Conservation (phyloP, 129 eudicot genomes). For the Sambucus nigra region DNA sequence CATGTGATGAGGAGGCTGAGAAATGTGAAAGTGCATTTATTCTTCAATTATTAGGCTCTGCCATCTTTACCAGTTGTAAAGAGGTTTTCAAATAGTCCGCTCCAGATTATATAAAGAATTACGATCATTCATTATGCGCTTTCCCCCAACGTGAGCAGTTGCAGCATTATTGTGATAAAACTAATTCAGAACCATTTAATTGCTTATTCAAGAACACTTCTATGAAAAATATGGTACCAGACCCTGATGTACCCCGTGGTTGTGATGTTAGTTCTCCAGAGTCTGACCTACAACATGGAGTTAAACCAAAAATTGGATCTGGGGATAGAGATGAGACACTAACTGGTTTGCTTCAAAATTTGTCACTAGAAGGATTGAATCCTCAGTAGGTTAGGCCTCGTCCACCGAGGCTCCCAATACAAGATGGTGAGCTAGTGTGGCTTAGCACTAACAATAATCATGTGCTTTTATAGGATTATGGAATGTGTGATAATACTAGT, state of each 20-base stretch:
- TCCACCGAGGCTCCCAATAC: conserved; percentile 83
- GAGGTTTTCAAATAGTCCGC: conserved; percentile 70
- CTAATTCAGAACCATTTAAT: conserved; percentile 35
- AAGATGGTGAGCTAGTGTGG: too few species aligned
- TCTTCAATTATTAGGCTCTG: conserved; percentile 51
- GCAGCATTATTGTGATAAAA: conserved; percentile 52
- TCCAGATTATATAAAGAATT: conserved; percentile 50
- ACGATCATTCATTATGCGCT: conserved; percentile 47
- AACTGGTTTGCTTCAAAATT: conserved; percentile 37
- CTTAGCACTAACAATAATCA: conserved; percentile 81
- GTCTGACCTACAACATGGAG: conserved; percentile 73
- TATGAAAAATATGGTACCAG: conserved; percentile 58
- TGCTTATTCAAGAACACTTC: conserved; percentile 47
- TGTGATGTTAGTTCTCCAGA: conserved; percentile 68
- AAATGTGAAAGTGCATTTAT: conserved; percentile 59
- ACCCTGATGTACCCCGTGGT: conserved; percentile 78
- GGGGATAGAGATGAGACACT: conserved; percentile 65
- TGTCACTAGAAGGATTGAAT: conserved; percentile 61
- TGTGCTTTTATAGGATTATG: conserved; percentile 92
- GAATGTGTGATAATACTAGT: conserved; percentile 99
- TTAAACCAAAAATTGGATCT: conserved; percentile 61
- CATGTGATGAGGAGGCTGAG: conserved; percentile 59
- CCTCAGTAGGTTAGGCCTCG: conserved; percentile 84
- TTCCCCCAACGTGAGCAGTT: conserved; percentile 64
- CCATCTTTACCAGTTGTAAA: conserved; percentile 21